Base-by-base conservation (phyloP, 192 early-diverging fungal species). In the Martensiomyces pterosporus region DNA sequence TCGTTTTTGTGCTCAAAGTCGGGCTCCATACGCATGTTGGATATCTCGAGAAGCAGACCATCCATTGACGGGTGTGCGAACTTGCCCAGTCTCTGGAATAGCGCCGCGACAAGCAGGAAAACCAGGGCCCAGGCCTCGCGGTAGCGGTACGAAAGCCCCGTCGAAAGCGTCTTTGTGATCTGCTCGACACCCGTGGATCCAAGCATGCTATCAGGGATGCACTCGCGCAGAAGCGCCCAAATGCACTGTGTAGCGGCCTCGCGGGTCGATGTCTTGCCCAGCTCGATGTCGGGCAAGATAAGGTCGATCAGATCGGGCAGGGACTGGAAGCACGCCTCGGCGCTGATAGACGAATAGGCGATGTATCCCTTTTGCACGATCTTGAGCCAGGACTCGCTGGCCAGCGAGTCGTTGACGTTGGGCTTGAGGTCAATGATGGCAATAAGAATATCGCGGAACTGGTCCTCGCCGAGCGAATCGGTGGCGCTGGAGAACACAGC, bases 61-160 rank as follows among this genome's bases (percentile, higher is more conserved):
- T 82, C 74, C 58, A 90, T 69, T 22, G 82, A 44, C 13, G 76
- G 77, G 39, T 85, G 78, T 9, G 82, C 72, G 32, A 54, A 52
- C 25, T 64, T 69, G 35, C 84, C 84, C 8, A 97, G 64, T n/a
- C 84, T 75, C 57, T 83, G 78, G 59, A 94, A 88, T 18, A 93
- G 62, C 24, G 86, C 75, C 39, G 86, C 89, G 34, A 84, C 56
- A 13, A 96, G 75, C 21, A 74, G 49, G 37, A 96, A 78, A 12
- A 98, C 75, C n/a, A 81, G 76, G n/a, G 80, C 74, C 90, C 93
- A 94, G 4, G 90, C 78, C 43, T 85, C 79, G 44, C 87, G 80
- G 76, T 82, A 94, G 39, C 81, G 82, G 52, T 94, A 82, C n/a
- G 83, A 81, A 10, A 88, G 64, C 15, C 86, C 81, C 8, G 61